A percentile compares a stretch with the other conserved stretches of the same genome.
These are phyloP conservation scores for Talaromyces marneffei DNA, from an alignment of 2,329 filamentous ascomycete species.

Conservation along the genomic window DNA sequence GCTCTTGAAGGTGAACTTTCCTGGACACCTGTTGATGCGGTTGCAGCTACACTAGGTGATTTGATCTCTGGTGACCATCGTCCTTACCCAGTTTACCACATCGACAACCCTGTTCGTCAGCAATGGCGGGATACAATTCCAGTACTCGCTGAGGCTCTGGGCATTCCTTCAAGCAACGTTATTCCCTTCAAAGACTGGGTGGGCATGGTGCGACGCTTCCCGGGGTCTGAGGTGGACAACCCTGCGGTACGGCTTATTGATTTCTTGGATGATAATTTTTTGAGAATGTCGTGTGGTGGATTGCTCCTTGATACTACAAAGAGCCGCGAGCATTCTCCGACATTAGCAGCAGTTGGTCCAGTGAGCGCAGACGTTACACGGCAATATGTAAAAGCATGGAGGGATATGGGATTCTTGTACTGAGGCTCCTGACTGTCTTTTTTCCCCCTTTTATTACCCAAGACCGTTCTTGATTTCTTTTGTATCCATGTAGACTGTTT, in stretches of 20 bases:
- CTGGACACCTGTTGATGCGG: conserved; percentile 45
- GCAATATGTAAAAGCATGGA: conserved; percentile 25
- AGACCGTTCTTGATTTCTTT: background rate
- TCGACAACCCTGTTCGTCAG: conserved; percentile 43
- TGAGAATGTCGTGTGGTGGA: conserved; percentile 44
- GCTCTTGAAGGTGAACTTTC: conserved; percentile 36
- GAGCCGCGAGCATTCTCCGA: conserved; percentile 32
- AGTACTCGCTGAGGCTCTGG: conserved; percentile 30
- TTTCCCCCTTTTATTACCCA: background rate
- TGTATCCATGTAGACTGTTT: background rate
- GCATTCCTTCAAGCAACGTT: conserved; percentile 23
- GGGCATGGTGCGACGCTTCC: conserved; percentile 25
- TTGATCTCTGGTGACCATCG: conserved; percentile 21
- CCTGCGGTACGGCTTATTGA: conserved; percentile 25
- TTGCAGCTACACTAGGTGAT: conserved; percentile 31
- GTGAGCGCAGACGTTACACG: conserved; percentile 27
- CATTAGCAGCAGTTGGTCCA: conserved; percentile 27
- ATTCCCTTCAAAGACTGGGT: conserved; percentile 41
- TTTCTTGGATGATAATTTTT: conserved; percentile 29
- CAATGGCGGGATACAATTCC: conserved; percentile 33
- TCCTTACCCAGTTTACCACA: conserved; percentile 37
- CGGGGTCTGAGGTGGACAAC: conserved; percentile 19
- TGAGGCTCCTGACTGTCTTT: background rate
- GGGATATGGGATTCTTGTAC: background rate
- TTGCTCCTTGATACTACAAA: conserved; percentile 36